Evolutionary conservation across 2,329 filamentous ascomycete genomes (phyloP), one percentile per base, ranked within the genome.

Genomic region (Scedosporium boydii): DNA sequence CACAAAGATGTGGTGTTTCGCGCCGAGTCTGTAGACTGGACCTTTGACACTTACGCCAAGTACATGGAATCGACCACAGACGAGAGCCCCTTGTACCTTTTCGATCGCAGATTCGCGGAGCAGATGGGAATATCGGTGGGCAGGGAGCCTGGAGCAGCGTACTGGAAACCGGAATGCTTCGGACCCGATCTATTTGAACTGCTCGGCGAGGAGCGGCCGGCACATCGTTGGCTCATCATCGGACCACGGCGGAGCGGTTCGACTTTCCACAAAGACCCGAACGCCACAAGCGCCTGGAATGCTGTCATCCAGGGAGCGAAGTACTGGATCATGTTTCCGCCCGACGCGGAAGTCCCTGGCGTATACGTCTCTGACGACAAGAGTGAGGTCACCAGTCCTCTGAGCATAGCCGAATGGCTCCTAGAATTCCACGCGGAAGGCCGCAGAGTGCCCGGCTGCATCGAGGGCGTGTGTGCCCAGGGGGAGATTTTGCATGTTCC

Each of bases 271-370:
- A 97, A 97, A 72, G 86, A 88, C 64, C 85, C 86, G 23, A 88
- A 88, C 67, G 87, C 76, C 18, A 88, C 85, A 18, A 88, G 87
- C 68, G 93, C 95, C 0, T 98, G 93, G 95, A 98, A 98, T 72
- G 93, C 93, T 0, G 91, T 97, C 14, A 79, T 98, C 29, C 86
- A 88, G 64, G 95, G 93, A 4, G 85, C 88, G 41, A 98, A 98
- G 72, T 98, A 98, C 79, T 98, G 95, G 93, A 93, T 98, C 73
- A 96, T 98, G 91, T 98, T 98, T 70, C 92, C 91, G 0, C 88
- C 90, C 0, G 85, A 85, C 0, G 83, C 86, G 0, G 81, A 87
- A 3, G 92, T 95, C 6, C 93, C 93, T 0, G 93, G 93, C 3
- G 93, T 98, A 44, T 96, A 89, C 68, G 90, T 97, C 51, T 96